A percentile compares a stretch with the other conserved stretches of the same genome.
Evolutionary conservation across 2,329 filamentous ascomycete species (phyloP).

Genomic region (Acrocalymma vagum): DNA sequence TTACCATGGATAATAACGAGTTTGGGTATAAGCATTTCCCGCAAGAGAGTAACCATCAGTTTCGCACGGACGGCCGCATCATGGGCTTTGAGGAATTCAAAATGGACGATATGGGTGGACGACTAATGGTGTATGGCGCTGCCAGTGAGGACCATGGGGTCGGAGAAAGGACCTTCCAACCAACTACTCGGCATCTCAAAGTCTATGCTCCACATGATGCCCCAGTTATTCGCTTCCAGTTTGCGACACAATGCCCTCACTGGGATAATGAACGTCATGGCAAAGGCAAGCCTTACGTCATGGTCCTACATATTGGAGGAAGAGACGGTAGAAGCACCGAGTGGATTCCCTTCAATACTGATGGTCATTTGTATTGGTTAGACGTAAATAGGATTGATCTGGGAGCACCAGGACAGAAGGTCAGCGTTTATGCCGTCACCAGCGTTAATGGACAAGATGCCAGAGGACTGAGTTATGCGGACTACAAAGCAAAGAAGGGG

Average conservation of each 20-base stretch:
- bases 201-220: slow-evolving; percentile 59
- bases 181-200: slow-evolving; percentile 66
- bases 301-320: slow-evolving; percentile 70
- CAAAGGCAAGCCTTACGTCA: slow-evolving; percentile 70
- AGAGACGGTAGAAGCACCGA: slow-evolving; percentile 74
- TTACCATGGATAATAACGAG: slow-evolving; percentile 74
- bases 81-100: slow-evolving; percentile 86
- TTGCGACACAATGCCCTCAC: slow-evolving; percentile 81
- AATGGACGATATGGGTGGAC: slow-evolving; percentile 61
- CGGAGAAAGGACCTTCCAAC: slow-evolving; percentile 67
- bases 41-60: slow-evolving; percentile 71
- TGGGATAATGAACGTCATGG: slow-evolving; percentile 79
- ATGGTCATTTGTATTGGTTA: slow-evolving; percentile 81
- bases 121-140: slow-evolving; percentile 57
- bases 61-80: slow-evolving; percentile 73
- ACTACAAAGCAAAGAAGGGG: slow-evolving; percentile 54
- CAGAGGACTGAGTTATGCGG: slow-evolving; percentile 57
- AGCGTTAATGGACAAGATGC: slow-evolving; percentile 60
- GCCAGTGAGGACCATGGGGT: slow-evolving; percentile 61
- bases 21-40: slow-evolving; percentile 88
- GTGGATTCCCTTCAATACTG: slow-evolving; percentile 73
- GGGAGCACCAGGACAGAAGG: slow-evolving; percentile 60
- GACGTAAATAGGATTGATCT: slow-evolving; percentile 70
- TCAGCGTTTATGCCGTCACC: slow-evolving; percentile 71
- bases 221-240: slow-evolving; percentile 75